phyloP scores from a whole-genome alignment of 805 yeast species.

The Metschnikowia gelsemii region DNA sequence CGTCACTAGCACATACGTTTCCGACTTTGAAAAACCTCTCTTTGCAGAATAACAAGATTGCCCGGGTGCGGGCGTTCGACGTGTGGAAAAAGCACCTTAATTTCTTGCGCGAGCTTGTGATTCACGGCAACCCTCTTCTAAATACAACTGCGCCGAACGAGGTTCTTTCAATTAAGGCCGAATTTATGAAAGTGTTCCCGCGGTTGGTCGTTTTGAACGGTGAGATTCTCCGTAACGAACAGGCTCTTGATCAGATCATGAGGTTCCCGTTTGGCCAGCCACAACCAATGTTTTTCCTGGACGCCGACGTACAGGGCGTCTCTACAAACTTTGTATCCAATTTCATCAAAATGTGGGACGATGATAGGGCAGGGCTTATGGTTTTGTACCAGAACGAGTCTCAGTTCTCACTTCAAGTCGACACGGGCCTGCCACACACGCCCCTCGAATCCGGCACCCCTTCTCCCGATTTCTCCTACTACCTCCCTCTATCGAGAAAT shows the following conservation, averaged over 20 bases:
- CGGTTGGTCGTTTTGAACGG: conserved; percentile 77
- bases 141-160: conserved; percentile 31
- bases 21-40: conserved; percentile 80
- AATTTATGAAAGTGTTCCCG: conserved; percentile 75
- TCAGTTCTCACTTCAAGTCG: conserved; percentile 78
- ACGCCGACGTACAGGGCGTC: conserved; percentile 61
- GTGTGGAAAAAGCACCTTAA: conserved; percentile 76
- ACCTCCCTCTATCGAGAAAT: conserved; percentile 75
- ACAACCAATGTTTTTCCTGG: conserved; percentile 79
- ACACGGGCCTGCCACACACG: conserved; percentile 60
- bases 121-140: conserved; percentile 75
- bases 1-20: conserved; percentile 67
- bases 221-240: conserved; percentile 70
- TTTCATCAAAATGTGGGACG: conserved; percentile 79
- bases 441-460: conserved; percentile 25
- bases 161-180: conserved; percentile 49
- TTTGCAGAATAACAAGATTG: conserved; percentile 69
- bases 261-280: conserved; percentile 55
- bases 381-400: conserved; percentile 79
- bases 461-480: conserved; percentile 59
- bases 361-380: conserved; percentile 65
- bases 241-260: conserved; percentile 50
- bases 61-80: conserved; percentile 59
- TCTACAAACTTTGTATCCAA: conserved; percentile 78
- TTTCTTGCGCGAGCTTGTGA: conserved; percentile 69